These are phyloP conservation scores for Mucor circinelloides DNA, from an alignment of 371 early-diverging fungal genomes.

Conservation along the genomic window DNA sequence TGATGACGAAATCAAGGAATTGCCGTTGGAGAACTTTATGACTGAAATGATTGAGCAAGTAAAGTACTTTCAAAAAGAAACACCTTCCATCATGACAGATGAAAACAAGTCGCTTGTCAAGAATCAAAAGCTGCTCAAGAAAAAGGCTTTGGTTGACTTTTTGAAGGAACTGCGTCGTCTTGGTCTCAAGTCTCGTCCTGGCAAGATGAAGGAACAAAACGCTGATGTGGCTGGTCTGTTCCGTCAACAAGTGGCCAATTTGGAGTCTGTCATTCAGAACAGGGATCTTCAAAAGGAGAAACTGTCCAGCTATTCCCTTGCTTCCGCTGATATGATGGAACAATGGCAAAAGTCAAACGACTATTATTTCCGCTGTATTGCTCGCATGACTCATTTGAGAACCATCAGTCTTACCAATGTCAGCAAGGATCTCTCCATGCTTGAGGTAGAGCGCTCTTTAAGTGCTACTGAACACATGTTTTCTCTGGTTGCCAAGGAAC, in stretches of 20 bases:
- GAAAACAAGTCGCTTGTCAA: constrained; percentile 71
- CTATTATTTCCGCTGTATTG: constrained; percentile 74
- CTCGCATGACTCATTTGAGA: constrained; percentile 69
- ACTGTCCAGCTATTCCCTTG: constrained; percentile 26
- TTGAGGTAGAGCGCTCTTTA: constrained; percentile 71
- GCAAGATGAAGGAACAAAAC: constrained; percentile 43
- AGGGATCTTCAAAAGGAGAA: constrained; percentile 32
- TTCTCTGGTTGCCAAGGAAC: constrained; percentile 62
- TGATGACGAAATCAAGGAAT: constrained; percentile 21
- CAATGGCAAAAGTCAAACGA: constrained; percentile 69
- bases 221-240: constrained; percentile 41
- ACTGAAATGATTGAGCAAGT: constrained; percentile 54
- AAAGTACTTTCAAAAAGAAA: constrained; percentile 67
- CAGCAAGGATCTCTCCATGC: constrained; percentile 70
- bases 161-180: constrained; percentile 79
- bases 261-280: constrained; percentile 30
- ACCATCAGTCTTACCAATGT: constrained; percentile 57
- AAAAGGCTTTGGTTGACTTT: constrained; percentile 87
- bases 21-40: constrained; percentile 51
- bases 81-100: constrained; percentile 63
- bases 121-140: constrained; percentile 79
- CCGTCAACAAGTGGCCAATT: constrained; percentile 34
- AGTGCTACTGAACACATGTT: constrained; percentile 77
- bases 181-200: constrained; percentile 76
- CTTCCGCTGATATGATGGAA: constrained; percentile 32